phyloP scores from a whole-genome alignment of 2,329 filamentous ascomycete genomes.

The Pestalotiopsis sp. region DNA sequence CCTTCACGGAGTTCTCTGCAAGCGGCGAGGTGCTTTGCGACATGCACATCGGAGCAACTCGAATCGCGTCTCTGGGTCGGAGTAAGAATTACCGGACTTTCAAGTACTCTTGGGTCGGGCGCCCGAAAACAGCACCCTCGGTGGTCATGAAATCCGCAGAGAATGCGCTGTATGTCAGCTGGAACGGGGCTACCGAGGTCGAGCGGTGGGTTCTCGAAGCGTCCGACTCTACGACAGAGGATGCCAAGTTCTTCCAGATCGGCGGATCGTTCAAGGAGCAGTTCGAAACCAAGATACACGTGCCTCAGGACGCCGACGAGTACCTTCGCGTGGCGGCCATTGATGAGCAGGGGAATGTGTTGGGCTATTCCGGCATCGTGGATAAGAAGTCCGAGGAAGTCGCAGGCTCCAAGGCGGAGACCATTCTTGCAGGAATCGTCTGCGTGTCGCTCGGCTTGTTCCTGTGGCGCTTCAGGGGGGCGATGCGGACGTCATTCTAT shows the following conservation, averaged over 20 bases:
- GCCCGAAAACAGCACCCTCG: background rate
- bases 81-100: background rate
- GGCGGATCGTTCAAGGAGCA: background rate
- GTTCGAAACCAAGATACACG: background rate
- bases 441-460: background rate
- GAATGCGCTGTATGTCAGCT: background rate
- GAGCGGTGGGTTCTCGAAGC: background rate
- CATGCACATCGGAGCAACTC: background rate
- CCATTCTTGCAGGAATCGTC: background rate
- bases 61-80: background rate
- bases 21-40: slow-evolving; percentile 25
- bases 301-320: background rate
- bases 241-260: background rate
- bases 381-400: background rate
- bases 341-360: background rate
- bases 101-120: background rate
- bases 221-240: background rate
- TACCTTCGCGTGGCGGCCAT: background rate
- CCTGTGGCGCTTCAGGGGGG: background rate
- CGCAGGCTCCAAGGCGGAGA: background rate
- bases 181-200: background rate
- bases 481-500: background rate
- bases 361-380: background rate
- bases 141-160: background rate
- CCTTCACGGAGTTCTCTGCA: slow-evolving; percentile 29